Conservation (phyloP, 2,329 filamentous ascomycete species). For the Thermoascus crustaceus region DNA sequence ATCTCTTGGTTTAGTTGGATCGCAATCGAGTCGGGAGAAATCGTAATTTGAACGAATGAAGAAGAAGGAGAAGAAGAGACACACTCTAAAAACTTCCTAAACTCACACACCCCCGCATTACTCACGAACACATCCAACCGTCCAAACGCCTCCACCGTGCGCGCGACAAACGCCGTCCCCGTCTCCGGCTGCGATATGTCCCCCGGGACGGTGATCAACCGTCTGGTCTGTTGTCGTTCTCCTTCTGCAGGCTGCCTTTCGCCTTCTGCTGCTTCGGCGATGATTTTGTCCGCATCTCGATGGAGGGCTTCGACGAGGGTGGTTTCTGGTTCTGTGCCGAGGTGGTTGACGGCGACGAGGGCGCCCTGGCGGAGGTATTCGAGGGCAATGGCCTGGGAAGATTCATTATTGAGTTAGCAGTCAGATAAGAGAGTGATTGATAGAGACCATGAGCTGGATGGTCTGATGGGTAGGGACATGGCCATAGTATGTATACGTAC, state of each 20-base stretch:
- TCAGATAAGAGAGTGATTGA: not conserved
- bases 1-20: too few species aligned
- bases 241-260: too few species aligned
- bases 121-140: constrained; percentile 71
- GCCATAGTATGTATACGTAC: constrained; percentile 13
- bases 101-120: constrained; percentile 83
- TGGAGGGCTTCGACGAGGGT: constrained; percentile 22
- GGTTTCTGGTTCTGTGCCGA: constrained; percentile 41
- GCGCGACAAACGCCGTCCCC: constrained; percentile 57
- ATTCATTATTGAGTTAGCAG: constrained; percentile 2
- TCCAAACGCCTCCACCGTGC: constrained; percentile 49
- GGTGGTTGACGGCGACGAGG: constrained; percentile 71
- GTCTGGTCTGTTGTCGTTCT: constrained; percentile 18
- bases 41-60: constrained; percentile 1
- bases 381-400: constrained; percentile 60
- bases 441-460: not conserved
- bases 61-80: constrained; percentile 12
- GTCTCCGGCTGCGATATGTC: constrained; percentile 71
- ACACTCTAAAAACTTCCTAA: constrained; percentile 73
- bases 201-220: constrained; percentile 61
- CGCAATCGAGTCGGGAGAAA: constrained; percentile 1
- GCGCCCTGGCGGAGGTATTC: constrained; percentile 71
- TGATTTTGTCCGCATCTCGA: constrained; percentile 22
- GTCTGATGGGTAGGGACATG: too few species aligned
- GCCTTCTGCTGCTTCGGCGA: too few species aligned